Evolutionary conservation across 345 rosid genomes (phyloP).

Genomic region (Brassica incana): DNA sequence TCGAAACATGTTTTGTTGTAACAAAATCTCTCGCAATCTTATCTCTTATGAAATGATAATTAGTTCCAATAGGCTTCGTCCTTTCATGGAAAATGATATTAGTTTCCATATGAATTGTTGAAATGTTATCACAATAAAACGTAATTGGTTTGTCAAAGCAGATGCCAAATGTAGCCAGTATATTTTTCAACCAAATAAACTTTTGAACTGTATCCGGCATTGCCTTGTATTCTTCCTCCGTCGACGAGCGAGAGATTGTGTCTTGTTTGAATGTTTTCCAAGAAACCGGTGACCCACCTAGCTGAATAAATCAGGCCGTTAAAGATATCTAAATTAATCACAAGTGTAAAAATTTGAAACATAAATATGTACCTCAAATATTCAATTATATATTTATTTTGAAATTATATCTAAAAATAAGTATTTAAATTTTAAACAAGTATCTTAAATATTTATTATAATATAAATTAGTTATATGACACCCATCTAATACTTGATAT

Average conservation of each 20-base stretch:
- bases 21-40: not conserved
- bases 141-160: not conserved
- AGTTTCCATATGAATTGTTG: not conserved
- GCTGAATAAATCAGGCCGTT: not conserved
- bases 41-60: not conserved
- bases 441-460: no score
- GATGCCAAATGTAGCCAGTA: not conserved
- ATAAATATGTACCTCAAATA: no score
- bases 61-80: not conserved
- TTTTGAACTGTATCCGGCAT: not conserved
- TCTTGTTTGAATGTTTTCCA: not conserved
- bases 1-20: not conserved
- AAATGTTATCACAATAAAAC: not conserved
- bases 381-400: no score
- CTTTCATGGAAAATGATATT: not conserved
- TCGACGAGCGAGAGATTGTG: not conserved
- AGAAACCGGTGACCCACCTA: not conserved
- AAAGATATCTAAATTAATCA: no score
- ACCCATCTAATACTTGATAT: no score
- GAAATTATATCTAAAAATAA: no score
- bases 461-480: no score
- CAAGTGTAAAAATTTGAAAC: no score
- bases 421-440: no score
- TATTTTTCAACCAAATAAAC: not conserved
- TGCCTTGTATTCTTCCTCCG: not conserved